phyloP scores from a whole-genome alignment of 805 yeast species.

The Saccharomycopsis vini region DNA sequence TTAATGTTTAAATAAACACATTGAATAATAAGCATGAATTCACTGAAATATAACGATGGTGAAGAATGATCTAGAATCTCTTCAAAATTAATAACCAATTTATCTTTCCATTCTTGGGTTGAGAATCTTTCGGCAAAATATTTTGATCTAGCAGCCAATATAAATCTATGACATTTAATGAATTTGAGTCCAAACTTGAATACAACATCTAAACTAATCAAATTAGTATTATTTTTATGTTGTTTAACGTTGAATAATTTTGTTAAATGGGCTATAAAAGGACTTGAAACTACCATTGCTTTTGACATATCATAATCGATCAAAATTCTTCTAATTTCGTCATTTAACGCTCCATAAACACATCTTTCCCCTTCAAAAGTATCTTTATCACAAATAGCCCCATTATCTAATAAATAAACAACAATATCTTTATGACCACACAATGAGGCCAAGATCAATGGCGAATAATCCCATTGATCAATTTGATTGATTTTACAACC shows the following conservation, averaged over 20 bases:
- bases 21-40: constrained; percentile 24
- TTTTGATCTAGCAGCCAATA: constrained; percentile 31
- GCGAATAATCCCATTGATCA: constrained; percentile 70
- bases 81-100: constrained; percentile 19
- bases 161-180: constrained; percentile 38
- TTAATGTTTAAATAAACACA: constrained; percentile 24
- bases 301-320: constrained; percentile 57
- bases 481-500: constrained; percentile 41
- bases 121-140: constrained; percentile 25
- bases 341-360: constrained; percentile 69
- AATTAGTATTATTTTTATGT: no score
- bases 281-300: constrained; percentile 57
- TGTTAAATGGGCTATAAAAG: constrained; percentile 64
- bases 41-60: constrained; percentile 20
- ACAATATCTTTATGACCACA: constrained; percentile 70
- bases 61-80: constrained; percentile 13
- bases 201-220: no score
- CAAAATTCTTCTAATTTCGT: constrained; percentile 49
- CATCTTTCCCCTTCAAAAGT: constrained; percentile 77
- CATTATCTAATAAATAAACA: constrained; percentile 47
- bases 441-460: constrained; percentile 60
- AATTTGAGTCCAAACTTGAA: no score
- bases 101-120: constrained; percentile 24
- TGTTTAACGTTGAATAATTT: no score
- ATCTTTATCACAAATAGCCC: constrained; percentile 73